These are phyloP conservation scores for Rhodomyrtus psidioides DNA, from an alignment of 441 rosid species.

Conservation along the genomic window DNA sequence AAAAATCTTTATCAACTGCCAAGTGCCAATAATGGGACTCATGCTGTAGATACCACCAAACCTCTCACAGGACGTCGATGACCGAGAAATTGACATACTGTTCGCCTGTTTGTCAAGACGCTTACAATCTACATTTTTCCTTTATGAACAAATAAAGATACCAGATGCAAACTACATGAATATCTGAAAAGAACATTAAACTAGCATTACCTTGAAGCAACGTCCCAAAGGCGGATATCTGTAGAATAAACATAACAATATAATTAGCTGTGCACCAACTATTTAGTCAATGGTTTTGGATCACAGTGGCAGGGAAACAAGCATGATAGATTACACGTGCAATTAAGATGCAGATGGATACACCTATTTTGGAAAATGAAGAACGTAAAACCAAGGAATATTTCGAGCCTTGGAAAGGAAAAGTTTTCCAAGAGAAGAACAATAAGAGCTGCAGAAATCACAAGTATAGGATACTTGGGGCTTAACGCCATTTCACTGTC, in stretches of 20 bases:
- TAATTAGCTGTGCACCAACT: too few relatives aligned
- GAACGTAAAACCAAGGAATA: neutral
- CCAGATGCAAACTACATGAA: neutral
- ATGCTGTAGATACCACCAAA: conserved; percentile 81
- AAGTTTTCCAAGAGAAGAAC: neutral
- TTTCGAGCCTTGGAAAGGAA: neutral
- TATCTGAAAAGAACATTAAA: neutral
- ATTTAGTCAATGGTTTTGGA: too few relatives aligned
- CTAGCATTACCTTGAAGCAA: conserved; percentile 59
- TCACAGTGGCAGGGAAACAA: too few relatives aligned
- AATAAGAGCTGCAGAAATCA: neutral
- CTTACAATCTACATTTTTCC: neutral
- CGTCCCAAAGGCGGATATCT: conserved; percentile 98
- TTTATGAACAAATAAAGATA: neutral
- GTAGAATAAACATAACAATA: too few relatives aligned
- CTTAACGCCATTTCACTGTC: neutral
- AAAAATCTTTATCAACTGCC: neutral
- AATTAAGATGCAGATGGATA: too few relatives aligned
- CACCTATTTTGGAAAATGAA: neutral
- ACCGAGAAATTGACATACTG: conserved; percentile 86
- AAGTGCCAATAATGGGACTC: conserved; percentile 17
- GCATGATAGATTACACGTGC: too few relatives aligned
- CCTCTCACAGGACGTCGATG: conserved; percentile 93
- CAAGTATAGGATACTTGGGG: neutral
- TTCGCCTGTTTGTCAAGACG: conserved; percentile 43